Evolutionary conservation across 257 asterid species (phyloP).

Genomic region (Buddleja alternifolia): DNA sequence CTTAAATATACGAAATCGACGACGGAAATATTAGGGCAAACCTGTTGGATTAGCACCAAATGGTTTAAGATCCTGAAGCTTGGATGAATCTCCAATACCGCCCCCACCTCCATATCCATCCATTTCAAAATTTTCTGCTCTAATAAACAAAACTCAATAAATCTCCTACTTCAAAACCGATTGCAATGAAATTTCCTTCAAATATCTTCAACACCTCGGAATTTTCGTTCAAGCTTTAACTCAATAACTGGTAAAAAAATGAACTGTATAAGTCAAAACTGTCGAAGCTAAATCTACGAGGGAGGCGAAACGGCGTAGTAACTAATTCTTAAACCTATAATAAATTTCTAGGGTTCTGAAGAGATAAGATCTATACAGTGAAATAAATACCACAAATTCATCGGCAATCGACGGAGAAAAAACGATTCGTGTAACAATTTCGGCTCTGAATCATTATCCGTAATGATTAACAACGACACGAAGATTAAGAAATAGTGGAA

Average conservation of each 20-base stretch:
- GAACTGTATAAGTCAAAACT: conserved; percentile 28
- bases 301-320: conserved; percentile 13
- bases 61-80: conserved; percentile 55
- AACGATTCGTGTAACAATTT: not conserved
- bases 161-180: conserved; percentile 15
- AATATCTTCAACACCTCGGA: conserved; percentile 29
- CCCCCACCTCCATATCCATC: conserved; percentile 71
- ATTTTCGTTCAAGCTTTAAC: conserved; percentile 21
- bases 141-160: conserved; percentile 24
- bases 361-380: conserved; percentile 33
- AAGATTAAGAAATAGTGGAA: conserved; percentile 1
- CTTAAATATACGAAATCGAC: conserved; percentile 20
- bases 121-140: conserved; percentile 48
- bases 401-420: not conserved
- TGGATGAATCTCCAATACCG: conserved; percentile 40
- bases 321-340: conserved; percentile 24
- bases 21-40: conserved; percentile 15
- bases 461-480: not conserved
- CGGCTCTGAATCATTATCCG: conserved; percentile 8
- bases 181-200: conserved; percentile 10
- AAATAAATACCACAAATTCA: conserved; percentile 26
- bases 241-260: conserved; percentile 15
- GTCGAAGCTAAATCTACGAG: conserved; percentile 35
- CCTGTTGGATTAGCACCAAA: conserved; percentile 74
- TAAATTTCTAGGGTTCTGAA: conserved; percentile 44